Conservation (phyloP, 306 rosid genomes). For the Oemleria cerasiformis region DNA sequence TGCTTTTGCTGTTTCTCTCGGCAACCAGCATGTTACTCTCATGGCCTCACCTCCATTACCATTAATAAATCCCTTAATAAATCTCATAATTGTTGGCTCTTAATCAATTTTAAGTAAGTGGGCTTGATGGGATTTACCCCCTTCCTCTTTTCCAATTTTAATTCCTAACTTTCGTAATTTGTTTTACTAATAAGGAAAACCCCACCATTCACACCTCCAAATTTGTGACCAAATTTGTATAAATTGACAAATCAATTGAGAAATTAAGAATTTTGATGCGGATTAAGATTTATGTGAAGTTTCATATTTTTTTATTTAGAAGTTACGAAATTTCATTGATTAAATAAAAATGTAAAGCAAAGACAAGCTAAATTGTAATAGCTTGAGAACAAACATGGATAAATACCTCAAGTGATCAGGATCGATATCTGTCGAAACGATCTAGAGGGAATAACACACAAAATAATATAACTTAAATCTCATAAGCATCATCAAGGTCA, state of each 20-base stretch:
- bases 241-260: background rate
- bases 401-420: too few relatives aligned
- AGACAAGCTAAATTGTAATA: too few relatives aligned
- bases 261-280: background rate
- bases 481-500: too few relatives aligned
- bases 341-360: too few relatives aligned
- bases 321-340: too few relatives aligned
- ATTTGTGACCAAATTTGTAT: too few relatives aligned
- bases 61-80: background rate
- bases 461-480: too few relatives aligned
- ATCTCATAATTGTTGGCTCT: background rate
- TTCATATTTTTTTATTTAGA: too few relatives aligned
- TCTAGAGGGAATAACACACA: too few relatives aligned
- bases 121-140: background rate
- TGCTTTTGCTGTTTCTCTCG: conserved; percentile 14
- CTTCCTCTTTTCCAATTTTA: background rate
- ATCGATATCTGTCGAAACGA: too few relatives aligned
- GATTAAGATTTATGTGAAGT: too few relatives aligned
- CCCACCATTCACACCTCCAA: background rate
- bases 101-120: background rate
- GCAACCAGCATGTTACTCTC: conserved; percentile 21
- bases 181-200: background rate
- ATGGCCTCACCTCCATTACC: conserved; percentile 7
- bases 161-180: background rate
- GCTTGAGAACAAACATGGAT: too few relatives aligned